Conservation (phyloP, 2,329 filamentous ascomycete genomes). For the Lizonia empirigonia region DNA sequence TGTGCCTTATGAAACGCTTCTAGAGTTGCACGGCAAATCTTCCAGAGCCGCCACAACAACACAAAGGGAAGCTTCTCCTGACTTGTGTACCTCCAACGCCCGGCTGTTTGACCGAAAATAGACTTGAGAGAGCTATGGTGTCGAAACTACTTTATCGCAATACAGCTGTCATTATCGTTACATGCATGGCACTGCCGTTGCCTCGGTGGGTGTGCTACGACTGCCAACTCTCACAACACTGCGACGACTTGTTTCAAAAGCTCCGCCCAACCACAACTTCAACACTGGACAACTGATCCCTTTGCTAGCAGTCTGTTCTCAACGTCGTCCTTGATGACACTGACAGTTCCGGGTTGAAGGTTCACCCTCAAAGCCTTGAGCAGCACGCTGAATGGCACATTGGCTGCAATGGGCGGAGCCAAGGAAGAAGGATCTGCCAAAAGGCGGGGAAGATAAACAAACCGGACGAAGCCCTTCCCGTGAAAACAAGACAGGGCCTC, state of each 20-base stretch:
- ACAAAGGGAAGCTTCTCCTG: slow-evolving; percentile 11
- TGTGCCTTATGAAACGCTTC: slow-evolving; percentile 36
- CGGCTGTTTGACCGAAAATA: slow-evolving; percentile 5
- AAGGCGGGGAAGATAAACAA: background rate
- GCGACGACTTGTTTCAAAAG: slow-evolving; percentile 10
- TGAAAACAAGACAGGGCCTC: background rate
- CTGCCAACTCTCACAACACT: slow-evolving; percentile 6
- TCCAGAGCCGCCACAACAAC: slow-evolving; percentile 11
- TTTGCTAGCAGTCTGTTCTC: background rate
- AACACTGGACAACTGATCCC: background rate
- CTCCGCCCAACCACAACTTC: background rate
- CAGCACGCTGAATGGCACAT: background rate
- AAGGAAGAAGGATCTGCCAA: background rate
- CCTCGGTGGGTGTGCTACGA: slow-evolving; percentile 2
- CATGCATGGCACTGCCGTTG: slow-evolving; percentile 5
- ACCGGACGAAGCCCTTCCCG: background rate
- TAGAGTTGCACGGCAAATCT: slow-evolving; percentile 16
- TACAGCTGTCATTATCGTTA: background rate
- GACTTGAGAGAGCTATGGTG: background rate
- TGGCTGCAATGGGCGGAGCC: background rate
- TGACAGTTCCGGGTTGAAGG: background rate
- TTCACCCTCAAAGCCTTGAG: background rate
- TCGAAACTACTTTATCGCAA: background rate
- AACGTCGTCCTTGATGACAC: background rate
- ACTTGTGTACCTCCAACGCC: background rate